Evolutionary conservation across 129 eudicot genomes (phyloP).

Genomic region (Flaveria robusta): DNA sequence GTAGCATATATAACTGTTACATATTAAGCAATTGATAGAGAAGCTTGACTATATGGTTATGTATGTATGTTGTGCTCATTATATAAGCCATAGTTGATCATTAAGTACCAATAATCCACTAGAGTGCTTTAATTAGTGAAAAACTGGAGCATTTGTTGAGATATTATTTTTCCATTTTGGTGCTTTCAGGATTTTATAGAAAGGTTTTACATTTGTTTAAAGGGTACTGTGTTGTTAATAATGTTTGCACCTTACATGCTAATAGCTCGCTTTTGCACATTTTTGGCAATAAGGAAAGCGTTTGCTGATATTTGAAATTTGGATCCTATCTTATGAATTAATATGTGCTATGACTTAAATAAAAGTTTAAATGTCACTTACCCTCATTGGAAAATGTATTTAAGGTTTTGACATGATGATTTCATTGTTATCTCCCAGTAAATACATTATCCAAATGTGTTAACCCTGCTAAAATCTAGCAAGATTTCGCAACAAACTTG

Average conservation of each 20-base stretch:
- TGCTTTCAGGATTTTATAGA: neutral
- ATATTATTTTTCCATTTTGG: neutral
- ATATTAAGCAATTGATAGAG: neutral
- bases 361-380: neutral
- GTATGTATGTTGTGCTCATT: neutral
- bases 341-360: neutral
- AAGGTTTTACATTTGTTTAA: neutral
- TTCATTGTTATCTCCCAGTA: neutral
- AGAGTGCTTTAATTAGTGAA: neutral
- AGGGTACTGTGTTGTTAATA: neutral
- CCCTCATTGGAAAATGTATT: neutral
- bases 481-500: neutral
- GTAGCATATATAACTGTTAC: neutral
- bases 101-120: neutral
- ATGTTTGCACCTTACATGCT: neutral
- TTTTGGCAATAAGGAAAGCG: neutral
- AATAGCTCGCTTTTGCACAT: neutral
- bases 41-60: conserved; percentile 5
- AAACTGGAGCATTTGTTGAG: neutral
- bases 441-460: neutral
- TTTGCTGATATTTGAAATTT: neutral
- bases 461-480: neutral
- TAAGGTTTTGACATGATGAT: conserved; percentile 3
- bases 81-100: neutral
- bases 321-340: neutral